Evolutionary conservation across 306 rosid genomes (phyloP).

Genomic region (Quercus mongolica): DNA sequence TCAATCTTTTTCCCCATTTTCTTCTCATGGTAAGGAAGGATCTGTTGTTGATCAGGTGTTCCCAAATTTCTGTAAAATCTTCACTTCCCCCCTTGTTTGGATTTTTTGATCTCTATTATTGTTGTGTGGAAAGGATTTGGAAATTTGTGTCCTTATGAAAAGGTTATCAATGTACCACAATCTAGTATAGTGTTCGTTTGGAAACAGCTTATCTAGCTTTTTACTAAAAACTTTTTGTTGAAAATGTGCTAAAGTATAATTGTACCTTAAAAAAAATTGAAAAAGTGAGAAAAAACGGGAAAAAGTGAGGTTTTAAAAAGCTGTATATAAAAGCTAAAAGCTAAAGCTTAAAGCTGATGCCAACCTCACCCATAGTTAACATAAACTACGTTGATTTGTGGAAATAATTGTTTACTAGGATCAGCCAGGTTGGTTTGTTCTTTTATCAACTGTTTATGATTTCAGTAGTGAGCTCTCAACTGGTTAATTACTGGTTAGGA

Average conservation of each 20-base stretch:
- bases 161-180: not conserved
- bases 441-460: constrained; percentile 1
- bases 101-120: not conserved
- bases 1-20: constrained; percentile 22
- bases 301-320: no score
- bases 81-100: not conserved
- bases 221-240: no score
- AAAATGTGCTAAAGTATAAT: no score
- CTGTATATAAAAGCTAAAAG: no score
- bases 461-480: not conserved
- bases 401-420: constrained; percentile 1
- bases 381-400: not conserved
- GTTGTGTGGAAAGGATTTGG: not conserved
- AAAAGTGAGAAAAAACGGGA: no score
- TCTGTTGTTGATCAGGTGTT: constrained; percentile 24
- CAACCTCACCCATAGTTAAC: not conserved
- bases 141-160: not conserved
- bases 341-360: no score
- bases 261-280: no score
- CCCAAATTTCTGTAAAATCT: constrained; percentile 1
- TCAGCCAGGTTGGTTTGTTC: not conserved
- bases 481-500: not conserved
- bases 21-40: constrained; percentile 1
- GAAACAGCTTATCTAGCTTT: no score
- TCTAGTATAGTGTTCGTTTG: not conserved